phyloP scores from a whole-genome alignment of 495 filamentous ascomycete species.

The Podospora bellae-mahoneyi region DNA sequence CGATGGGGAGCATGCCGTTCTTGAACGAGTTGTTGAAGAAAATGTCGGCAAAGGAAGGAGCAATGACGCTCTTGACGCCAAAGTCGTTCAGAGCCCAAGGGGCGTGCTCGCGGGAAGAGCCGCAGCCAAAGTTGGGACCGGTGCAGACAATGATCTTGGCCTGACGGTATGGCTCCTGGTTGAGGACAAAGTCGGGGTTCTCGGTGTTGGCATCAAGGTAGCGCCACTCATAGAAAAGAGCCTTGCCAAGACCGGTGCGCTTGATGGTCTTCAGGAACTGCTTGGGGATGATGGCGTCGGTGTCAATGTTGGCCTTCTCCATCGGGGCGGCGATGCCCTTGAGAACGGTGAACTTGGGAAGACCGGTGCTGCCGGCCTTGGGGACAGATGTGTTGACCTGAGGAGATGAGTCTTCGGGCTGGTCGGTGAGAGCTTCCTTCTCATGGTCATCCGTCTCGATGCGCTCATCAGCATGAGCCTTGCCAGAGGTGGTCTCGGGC shows the following conservation, averaged over 20 bases:
- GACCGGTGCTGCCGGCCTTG: slow-evolving; percentile 54
- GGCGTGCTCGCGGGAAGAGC: slow-evolving; percentile 89
- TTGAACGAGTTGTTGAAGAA: slow-evolving; percentile 99
- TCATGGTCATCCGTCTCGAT: slow-evolving; percentile 67
- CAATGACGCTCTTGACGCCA: slow-evolving; percentile 90
- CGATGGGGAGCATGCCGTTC: slow-evolving; percentile 95
- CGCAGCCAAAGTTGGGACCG: slow-evolving; percentile 93
- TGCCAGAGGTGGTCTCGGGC: slow-evolving; percentile 31
- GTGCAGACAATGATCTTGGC: slow-evolving; percentile 92
- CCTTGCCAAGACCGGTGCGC: slow-evolving; percentile 84
- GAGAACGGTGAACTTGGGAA: slow-evolving; percentile 76
- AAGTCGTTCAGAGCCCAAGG: slow-evolving; percentile 97
- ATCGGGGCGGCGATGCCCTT: slow-evolving; percentile 87
- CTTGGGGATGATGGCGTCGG: slow-evolving; percentile 97
- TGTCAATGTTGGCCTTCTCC: slow-evolving; percentile 88
- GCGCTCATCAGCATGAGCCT: slow-evolving; percentile 66
- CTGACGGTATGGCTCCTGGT: slow-evolving; percentile 79
- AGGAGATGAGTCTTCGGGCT: slow-evolving; percentile 66
- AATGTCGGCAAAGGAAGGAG: slow-evolving; percentile 91
- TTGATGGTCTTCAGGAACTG: slow-evolving; percentile 99
- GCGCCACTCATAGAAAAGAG: slow-evolving; percentile 81
- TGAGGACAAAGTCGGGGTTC: slow-evolving; percentile 81
- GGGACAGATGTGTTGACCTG: slow-evolving; percentile 56
- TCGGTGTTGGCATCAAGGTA: slow-evolving; percentile 69
- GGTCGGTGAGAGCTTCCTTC: slow-evolving; percentile 72